Conservation (phyloP, 2,329 filamentous ascomycete genomes). For the Teratosphaeria epicoccoides region DNA sequence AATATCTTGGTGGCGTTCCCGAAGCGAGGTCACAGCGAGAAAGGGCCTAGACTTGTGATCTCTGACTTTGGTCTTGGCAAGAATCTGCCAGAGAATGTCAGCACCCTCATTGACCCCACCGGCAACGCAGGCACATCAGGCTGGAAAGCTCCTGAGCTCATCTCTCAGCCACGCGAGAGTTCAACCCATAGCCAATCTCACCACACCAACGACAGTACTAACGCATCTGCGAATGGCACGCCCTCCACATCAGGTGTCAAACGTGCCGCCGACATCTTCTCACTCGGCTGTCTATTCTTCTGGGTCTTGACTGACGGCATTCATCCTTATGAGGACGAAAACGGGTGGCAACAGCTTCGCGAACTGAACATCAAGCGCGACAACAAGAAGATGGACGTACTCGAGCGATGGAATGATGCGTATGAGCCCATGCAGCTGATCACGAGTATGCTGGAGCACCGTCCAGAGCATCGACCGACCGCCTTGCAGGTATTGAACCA, state of each 20-base stretch:
- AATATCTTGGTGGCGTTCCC: constrained; percentile 78
- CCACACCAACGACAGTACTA: constrained; percentile 36
- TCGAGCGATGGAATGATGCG: constrained; percentile 57
- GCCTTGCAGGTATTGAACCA: constrained; percentile 77
- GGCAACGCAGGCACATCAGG: constrained; percentile 89
- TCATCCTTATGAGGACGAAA: constrained; percentile 90
- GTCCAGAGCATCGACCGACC: constrained; percentile 57
- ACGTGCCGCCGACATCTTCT: constrained; percentile 94
- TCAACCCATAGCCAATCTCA: constrained; percentile 35
- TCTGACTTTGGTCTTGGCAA: constrained; percentile 98
- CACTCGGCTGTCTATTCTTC: constrained; percentile 93
- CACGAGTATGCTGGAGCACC: constrained; percentile 61
- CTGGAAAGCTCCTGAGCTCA: constrained; percentile 90
- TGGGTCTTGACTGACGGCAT: constrained; percentile 90
- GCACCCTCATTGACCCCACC: constrained; percentile 87
- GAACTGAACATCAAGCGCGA: constrained; percentile 96
- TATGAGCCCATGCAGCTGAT: constrained; percentile 84
- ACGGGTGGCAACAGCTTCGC: constrained; percentile 70
- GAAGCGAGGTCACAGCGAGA: constrained; percentile 54
- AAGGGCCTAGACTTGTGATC: constrained; percentile 71
- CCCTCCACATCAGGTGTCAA: constrained; percentile 60
- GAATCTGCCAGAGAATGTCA: constrained; percentile 88
- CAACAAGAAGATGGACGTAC: constrained; percentile 50
- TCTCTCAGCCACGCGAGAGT: constrained; percentile 47
- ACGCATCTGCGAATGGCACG: constrained; percentile 45